These are phyloP conservation scores for Candolleomyces efflorescens DNA, from an alignment of 768 basidiomycete genomes.

Conservation along the genomic window DNA sequence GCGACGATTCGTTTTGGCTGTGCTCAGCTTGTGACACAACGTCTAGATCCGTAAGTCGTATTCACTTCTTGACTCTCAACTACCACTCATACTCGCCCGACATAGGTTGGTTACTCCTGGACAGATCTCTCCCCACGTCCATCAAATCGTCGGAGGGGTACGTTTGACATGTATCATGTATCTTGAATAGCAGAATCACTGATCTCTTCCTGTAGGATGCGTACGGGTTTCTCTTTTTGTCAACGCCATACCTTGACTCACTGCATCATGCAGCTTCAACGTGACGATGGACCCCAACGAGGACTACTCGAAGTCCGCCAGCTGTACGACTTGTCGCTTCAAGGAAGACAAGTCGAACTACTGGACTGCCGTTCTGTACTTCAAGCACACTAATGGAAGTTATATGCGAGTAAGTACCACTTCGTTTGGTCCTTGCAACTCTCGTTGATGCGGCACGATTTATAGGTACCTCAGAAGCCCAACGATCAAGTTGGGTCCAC, in stretches of 20 bases:
- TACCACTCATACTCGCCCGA: neutral
- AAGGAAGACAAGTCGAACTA: slow-evolving; percentile 10
- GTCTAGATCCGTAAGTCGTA: slow-evolving; percentile 7
- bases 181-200: neutral
- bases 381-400: slow-evolving; percentile 7
- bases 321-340: slow-evolving; percentile 9
- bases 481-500: slow-evolving; percentile 1
- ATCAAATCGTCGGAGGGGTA: slow-evolving; percentile 4
- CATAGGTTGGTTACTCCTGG: slow-evolving; percentile 1
- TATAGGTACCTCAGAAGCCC: slow-evolving; percentile 3
- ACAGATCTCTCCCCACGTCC: neutral
- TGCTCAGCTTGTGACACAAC: slow-evolving; percentile 9
- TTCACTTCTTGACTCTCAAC: neutral
- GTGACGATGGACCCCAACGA: slow-evolving; percentile 1
- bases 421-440: neutral
- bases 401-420: neutral
- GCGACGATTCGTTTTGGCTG: slow-evolving; percentile 9
- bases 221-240: neutral
- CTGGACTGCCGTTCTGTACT: slow-evolving; percentile 11
- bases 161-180: neutral
- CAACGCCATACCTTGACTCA: neutral
- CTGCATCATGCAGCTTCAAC: neutral
- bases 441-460: neutral
- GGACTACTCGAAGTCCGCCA: slow-evolving; percentile 1
- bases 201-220: neutral